phyloP scores from a whole-genome alignment of 805 yeast genomes.

The Wickerhamiella musiphila region DNA sequence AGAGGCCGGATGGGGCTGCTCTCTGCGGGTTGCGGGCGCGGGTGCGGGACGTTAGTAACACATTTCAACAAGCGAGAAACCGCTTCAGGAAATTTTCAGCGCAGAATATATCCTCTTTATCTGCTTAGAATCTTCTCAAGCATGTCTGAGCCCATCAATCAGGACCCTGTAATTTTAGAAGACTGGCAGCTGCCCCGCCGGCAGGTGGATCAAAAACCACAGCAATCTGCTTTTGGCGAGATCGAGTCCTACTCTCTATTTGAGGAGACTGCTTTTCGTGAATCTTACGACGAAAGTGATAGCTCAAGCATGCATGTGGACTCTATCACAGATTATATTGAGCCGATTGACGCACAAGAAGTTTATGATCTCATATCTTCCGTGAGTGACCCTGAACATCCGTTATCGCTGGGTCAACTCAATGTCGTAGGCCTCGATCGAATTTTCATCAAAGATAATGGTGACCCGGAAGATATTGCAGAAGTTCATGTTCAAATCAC shows the following conservation, averaged over 20 bases:
- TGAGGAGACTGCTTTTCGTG: conserved; percentile 5
- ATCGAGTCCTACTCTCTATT: conserved; percentile 14
- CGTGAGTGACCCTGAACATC: conserved; percentile 95
- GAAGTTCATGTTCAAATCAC: conserved; percentile 73
- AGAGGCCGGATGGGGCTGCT: too few relatives aligned
- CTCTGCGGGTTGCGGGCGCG: too few relatives aligned
- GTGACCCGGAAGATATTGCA: conserved; percentile 37
- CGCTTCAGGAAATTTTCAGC: too few relatives aligned
- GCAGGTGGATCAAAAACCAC: conserved; percentile 16
- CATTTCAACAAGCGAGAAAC: too few relatives aligned
- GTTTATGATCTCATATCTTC: conserved; percentile 71
- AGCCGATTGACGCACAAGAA: conserved; percentile 75
- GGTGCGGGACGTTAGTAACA: too few relatives aligned
- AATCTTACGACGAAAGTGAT: conserved; percentile 11
- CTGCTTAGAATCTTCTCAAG: background rate
- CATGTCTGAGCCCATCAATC: conserved; percentile 76
- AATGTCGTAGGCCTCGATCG: conserved; percentile 82
- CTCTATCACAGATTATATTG: conserved; percentile 22
- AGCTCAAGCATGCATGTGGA: conserved; percentile 11
- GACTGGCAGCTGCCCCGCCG: conserved; percentile 63
- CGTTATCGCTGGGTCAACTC: conserved; percentile 80
- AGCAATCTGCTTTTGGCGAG: conserved; percentile 6
- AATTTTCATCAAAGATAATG: conserved; percentile 49
- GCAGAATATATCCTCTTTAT: background rate
- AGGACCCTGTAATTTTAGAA: conserved; percentile 76